Evolutionary conservation across 2,329 filamentous ascomycete species (phyloP).

Genomic region (Trichoderma sp.): DNA sequence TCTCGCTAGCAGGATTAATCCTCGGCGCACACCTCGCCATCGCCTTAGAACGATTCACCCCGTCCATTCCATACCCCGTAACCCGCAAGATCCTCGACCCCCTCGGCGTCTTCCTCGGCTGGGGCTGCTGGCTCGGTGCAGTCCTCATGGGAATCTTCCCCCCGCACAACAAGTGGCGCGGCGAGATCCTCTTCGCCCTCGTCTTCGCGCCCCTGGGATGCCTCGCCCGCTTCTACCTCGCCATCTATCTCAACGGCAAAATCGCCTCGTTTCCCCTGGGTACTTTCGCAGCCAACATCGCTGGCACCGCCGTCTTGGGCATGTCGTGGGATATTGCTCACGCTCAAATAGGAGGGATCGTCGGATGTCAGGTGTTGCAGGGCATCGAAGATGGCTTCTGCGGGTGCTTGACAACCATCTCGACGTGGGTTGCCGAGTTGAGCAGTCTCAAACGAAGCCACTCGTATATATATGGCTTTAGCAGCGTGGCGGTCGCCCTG

Average conservation of each 20-base stretch:
- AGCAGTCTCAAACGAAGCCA: slow-evolving; percentile 50
- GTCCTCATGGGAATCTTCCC: slow-evolving; percentile 70
- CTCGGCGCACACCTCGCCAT: slow-evolving; percentile 74
- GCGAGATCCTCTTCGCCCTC: slow-evolving; percentile 69
- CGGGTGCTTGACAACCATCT: slow-evolving; percentile 64
- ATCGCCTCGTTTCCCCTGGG: slow-evolving; percentile 73
- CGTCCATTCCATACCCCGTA: slow-evolving; percentile 57
- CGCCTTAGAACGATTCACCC: slow-evolving; percentile 55
- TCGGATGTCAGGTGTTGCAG: slow-evolving; percentile 67
- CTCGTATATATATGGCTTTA: slow-evolving; percentile 65
- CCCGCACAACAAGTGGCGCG: slow-evolving; percentile 72
- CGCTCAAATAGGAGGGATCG: slow-evolving; percentile 51
- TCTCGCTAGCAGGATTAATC: slow-evolving; percentile 68
- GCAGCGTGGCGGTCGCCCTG: slow-evolving; percentile 60
- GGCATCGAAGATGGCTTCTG: slow-evolving; percentile 68
- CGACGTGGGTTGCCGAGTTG: slow-evolving; percentile 65
- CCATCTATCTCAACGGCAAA: slow-evolving; percentile 67
- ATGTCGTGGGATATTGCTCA: slow-evolving; percentile 80
- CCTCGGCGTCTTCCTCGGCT: slow-evolving; percentile 61
- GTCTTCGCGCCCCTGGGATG: slow-evolving; percentile 83
- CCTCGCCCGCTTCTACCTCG: slow-evolving; percentile 70
- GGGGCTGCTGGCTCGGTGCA: slow-evolving; percentile 75
- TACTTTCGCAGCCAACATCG: slow-evolving; percentile 78
- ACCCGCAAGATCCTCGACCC: slow-evolving; percentile 64
- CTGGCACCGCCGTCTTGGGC: slow-evolving; percentile 71